These are phyloP conservation scores for Boletus reticulatus DNA, from an alignment of 768 basidiomycete genomes.

Conservation along the genomic window DNA sequence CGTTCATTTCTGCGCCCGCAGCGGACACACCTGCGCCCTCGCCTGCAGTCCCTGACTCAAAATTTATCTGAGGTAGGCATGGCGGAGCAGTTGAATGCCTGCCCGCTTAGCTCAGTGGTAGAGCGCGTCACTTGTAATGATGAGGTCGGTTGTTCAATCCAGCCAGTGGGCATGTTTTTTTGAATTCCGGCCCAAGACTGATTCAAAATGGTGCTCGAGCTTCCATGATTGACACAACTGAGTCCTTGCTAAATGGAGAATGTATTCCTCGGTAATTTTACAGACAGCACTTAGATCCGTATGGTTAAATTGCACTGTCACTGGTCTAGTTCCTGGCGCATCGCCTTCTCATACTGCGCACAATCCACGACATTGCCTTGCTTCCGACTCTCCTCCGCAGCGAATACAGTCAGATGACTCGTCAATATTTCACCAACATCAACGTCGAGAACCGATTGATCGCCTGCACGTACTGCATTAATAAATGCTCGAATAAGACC, in stretches of 20 bases:
- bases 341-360: conserved; percentile 55
- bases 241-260: no score
- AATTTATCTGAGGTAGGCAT: not conserved
- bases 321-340: conserved; percentile 34
- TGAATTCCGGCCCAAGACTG: no score
- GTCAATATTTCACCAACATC: conserved; percentile 65
- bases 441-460: conserved; percentile 66
- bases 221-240: no score
- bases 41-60: no score
- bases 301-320: not conserved
- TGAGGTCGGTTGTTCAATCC: conserved; percentile 47
- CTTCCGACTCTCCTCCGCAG: conserved; percentile 74
- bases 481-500: conserved; percentile 77
- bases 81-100: accelerated
- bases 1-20: not conserved
- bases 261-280: not conserved
- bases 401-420: conserved; percentile 84
- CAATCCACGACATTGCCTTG: conserved; percentile 72
- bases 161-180: conserved; percentile 37
- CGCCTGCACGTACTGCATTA: conserved; percentile 62
- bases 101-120: conserved; percentile 46
- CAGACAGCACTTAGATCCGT: not conserved
- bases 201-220: no score
- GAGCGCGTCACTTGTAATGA: conserved; percentile 46
- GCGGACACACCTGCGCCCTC: not conserved